Conservation (phyloP, 2,329 filamentous ascomycete genomes). For the Cercospora sp. region DNA sequence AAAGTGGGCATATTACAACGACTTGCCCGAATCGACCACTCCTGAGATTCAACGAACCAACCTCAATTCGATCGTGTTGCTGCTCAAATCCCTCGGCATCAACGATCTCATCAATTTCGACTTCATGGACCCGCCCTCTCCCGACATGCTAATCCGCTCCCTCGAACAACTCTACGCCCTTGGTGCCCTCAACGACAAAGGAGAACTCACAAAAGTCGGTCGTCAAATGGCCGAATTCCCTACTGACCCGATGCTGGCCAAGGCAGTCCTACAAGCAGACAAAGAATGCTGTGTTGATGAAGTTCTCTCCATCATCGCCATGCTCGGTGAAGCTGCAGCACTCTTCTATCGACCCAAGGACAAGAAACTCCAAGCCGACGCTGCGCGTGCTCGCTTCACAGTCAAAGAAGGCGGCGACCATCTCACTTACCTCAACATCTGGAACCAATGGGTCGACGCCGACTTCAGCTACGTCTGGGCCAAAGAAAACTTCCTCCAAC, state of each 20-base stretch:
- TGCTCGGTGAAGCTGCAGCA: slow-evolving; percentile 84
- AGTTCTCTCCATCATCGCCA: slow-evolving; percentile 87
- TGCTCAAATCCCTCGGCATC: slow-evolving; percentile 87
- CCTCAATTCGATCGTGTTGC: slow-evolving; percentile 77
- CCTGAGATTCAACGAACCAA: slow-evolving; percentile 93
- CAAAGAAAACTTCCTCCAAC: slow-evolving; percentile 90
- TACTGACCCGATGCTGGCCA: slow-evolving; percentile 86
- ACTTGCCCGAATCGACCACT: slow-evolving; percentile 87
- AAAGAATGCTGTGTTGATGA: slow-evolving; percentile 93
- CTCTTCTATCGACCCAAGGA: slow-evolving; percentile 96
- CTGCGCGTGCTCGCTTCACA: slow-evolving; percentile 83
- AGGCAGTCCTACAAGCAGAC: slow-evolving; percentile 83
- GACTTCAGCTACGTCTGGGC: slow-evolving; percentile 88
- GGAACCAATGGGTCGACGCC: slow-evolving; percentile 90
- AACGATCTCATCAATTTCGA: slow-evolving; percentile 92
- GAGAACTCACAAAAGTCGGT: slow-evolving; percentile 85
- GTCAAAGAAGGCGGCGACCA: slow-evolving; percentile 90
- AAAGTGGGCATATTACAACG: slow-evolving; percentile 83
- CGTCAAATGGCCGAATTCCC: slow-evolving; percentile 96
- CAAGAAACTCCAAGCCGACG: slow-evolving; percentile 95
- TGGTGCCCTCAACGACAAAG: slow-evolving; percentile 83
- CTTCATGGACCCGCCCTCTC: slow-evolving; percentile 91
- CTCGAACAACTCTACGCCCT: slow-evolving; percentile 90
- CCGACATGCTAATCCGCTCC: slow-evolving; percentile 83
- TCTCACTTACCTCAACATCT: slow-evolving; percentile 84